These are phyloP conservation scores for Rhynchospora pubera DNA, from an alignment of 176 grass and related monocot species.

Conservation along the genomic window DNA sequence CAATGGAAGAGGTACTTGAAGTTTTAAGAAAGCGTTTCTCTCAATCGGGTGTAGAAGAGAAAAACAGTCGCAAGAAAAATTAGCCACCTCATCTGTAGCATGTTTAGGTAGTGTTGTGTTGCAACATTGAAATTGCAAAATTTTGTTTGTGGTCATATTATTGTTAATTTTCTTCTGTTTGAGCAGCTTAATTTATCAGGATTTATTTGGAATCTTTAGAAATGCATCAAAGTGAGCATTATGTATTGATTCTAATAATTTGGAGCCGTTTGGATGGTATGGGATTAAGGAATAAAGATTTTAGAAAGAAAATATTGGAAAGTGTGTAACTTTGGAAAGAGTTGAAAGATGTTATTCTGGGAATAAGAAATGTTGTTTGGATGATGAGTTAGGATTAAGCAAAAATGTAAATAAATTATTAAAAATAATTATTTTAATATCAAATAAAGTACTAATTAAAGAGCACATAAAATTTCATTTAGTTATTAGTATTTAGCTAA, in stretches of 20 bases:
- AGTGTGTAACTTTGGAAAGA: no score
- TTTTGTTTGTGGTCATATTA: background rate
- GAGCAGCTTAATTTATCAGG: background rate
- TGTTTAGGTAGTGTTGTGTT: background rate
- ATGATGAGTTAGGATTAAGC: no score
- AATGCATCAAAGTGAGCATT: background rate
- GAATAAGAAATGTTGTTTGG: no score
- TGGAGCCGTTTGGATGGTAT: no score
- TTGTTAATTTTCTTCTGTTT: background rate
- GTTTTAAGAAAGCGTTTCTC: slow-evolving; percentile 77
- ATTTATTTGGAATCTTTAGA: background rate
- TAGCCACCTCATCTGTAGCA: background rate
- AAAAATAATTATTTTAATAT: no score
- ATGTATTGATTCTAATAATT: background rate
- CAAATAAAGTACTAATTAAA: no score
- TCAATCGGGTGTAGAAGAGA: slow-evolving; percentile 69
- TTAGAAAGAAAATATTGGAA: no score
- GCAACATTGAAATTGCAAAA: background rate
- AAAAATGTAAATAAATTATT: no score
- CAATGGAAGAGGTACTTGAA: slow-evolving; percentile 70
- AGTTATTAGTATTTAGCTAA: no score
- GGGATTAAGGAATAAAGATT: no score
- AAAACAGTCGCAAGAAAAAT: slow-evolving; percentile 57
- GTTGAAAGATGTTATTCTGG: no score
- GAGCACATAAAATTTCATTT: no score